Base-by-base conservation (phyloP, 495 filamentous ascomycete species). In the Poronia punctata region DNA sequence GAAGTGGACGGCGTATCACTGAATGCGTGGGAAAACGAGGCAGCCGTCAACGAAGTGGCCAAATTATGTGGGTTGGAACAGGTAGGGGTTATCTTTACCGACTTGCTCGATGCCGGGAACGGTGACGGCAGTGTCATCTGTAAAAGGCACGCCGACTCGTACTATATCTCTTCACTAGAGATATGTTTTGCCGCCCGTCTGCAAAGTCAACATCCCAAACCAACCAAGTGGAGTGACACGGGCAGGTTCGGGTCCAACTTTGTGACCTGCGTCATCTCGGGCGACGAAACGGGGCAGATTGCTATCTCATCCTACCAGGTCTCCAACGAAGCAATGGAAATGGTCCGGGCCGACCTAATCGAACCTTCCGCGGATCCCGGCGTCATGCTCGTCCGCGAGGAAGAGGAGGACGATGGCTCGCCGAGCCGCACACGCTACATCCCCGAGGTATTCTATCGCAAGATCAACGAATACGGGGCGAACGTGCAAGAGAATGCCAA, bases 401-500 rank as follows among this genome's bases (percentile, higher is more conserved):
- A 95, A 57, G 86, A 95, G 33, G 85, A 88, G 50, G 84, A 89
- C 24, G 83, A 89, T 38, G 77, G 72, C 40, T 67, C 64, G 19
- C 66, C 62, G n/a, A 84, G 75, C 61, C 79, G 75, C 40, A 82
- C 82, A 18, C 75, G 88, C 33, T 99, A 99, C 54, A 94, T 97
- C 28, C 92, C 93, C 2, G 92, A 99, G 49, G 92, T 99, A 11
- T 97, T 97, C 66, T 99, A 89, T 63, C 80, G 92, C 32, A 76
- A 80, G 40, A 88, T 95, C 54, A 97, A 99, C 59, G 89, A 97
- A 57, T 94, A 99, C 53, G 93, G 93, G 5, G 84, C 82, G 38
- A 94, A 84, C 53, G 92, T 97, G 2, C 93, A 95, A 58, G 86
- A 97, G 54, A 97, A 95, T 54, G 92, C 93, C 19, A 96, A 95